Base-by-base conservation (phyloP, 1,284 basidiomycete genomes). In the Cutaneotrichosporon daszewskae region DNA sequence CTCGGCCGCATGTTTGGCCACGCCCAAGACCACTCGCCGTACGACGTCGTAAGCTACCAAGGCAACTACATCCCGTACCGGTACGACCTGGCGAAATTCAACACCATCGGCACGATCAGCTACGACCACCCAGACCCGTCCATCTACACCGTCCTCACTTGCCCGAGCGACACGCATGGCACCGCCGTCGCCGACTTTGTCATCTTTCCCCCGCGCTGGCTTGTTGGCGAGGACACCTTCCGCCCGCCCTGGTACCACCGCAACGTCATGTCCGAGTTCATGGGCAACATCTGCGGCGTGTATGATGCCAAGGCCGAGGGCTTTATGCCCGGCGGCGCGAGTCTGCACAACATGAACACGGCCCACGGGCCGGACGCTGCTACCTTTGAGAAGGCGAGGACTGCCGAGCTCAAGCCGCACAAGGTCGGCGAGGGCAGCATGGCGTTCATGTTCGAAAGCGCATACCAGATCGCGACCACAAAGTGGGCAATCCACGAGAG, bases 61-160 rank as follows among this genome's bases (percentile, higher is more conserved):
- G 80, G 80, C 43, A 83, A 81, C 68, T 84, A 84, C 56, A 75
- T 82, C 2, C 82, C 82, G 1, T 83, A 80, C 72, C 83, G 83
- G 63, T 84, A 85, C 58, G 79, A 77, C 22, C 64, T 83, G 59
- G 75, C 76, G 59, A 81, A 81, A 59, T 84, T 84, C 68, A 72
- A 78, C 57, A 75, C 76, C 51, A 77, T 83, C 40, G 82, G 82
- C 24, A 79, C 76, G 40, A 79, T 83, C 54, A 77, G 77, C 24
- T 80, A 77, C 45, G 68, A 68, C 49, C 61, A 68, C 39, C 55
- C 59, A 5, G 64, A 68, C 37, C 65, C 64, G 1, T 50, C 45
- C 16, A 57, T 61, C 54, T 63, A 51, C 41, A 55, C 49, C n/a
- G 63, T 65, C n/a, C 54, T 61, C 37, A 58, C 54, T 11, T 54